Evolutionary conservation across 768 basidiomycete species (phyloP), one percentile per base, ranked within the genome.

Genomic region (Daedaleopsis sinensis): DNA sequence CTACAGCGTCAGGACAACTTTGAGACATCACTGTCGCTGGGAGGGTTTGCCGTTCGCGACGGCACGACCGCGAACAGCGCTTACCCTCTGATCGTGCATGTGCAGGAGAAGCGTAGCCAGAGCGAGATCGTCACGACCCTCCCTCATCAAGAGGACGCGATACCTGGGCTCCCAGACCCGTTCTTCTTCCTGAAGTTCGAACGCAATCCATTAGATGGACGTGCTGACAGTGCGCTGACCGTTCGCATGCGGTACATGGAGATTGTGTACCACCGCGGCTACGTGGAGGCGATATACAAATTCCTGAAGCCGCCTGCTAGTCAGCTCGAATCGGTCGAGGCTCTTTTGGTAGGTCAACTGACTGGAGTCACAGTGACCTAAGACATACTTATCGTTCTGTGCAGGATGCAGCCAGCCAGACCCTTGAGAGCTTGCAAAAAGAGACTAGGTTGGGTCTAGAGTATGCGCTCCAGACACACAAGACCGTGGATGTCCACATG

Each of bases 281-380:
- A 96, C 72, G 82, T 98, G 32, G 97, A 98, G 77, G 92, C 91
- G 3, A 84, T 98, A 21, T 89, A 90, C 68, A 84, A 81, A 63
- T 99, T 98, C 77, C 89, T 99, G 77, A 92, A 89, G 70, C 96
- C 95, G 2, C 96, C 97, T 2, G 88, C 88, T 46, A 96, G 91
- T 73, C 96, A 98, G 71, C 74, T 99, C 57, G 95, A 98, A 74
- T 96, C 95, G 1, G 93, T 99, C 52, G 91, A 92, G 73, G 97
- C 96, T 0, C 80, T 99, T 53, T 77, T 98, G 67, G 93, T 93
- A 66, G 51, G 88, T 56, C 55, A 43, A 19, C 52, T 10, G 1
- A 21, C 53, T 6, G 1, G 42, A 8, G 4, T 59, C 23, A 32
- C 27, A 55, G 32, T 46, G 12, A 32, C n/a, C 18, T 36, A 15